A percentile compares a stretch with the other conserved stretches of the same genome.
These are phyloP conservation scores for Pleurotus cornucopiae DNA, from an alignment of 768 basidiomycete genomes.

Conservation along the genomic window DNA sequence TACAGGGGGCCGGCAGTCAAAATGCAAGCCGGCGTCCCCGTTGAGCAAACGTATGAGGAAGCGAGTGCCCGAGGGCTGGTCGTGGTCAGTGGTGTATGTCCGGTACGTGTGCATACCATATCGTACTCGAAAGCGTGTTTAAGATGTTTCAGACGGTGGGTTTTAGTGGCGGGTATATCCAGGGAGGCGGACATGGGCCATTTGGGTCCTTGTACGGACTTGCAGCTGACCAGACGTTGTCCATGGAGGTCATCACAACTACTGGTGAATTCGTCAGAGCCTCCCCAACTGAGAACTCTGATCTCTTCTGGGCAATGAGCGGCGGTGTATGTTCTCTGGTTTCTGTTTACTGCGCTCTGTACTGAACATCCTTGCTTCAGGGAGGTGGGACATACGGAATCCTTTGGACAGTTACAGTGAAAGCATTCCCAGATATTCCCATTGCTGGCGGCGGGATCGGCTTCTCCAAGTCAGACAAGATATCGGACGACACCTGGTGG, in stretches of 20 bases:
- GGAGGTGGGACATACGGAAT: background rate
- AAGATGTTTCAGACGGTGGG: slow-evolving; percentile 22
- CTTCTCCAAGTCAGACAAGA: background rate
- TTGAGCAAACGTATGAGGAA: background rate
- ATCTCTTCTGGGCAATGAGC: slow-evolving; percentile 41
- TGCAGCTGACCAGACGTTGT: slow-evolving; percentile 24
- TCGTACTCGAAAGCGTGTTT: background rate
- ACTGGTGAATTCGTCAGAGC: slow-evolving; percentile 31
- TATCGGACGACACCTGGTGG: background rate
- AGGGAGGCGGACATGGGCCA: slow-evolving; percentile 31
- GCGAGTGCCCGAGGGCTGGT: background rate
- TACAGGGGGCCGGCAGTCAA: background rate
- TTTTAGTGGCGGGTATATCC: slow-evolving; percentile 33
- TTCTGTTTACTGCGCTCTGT: slow-evolving; percentile 20
- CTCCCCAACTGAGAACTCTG: slow-evolving; percentile 30
- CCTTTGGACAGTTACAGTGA: background rate
- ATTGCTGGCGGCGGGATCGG: background rate
- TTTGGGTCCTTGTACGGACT: slow-evolving; percentile 26
- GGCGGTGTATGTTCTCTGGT: slow-evolving; percentile 30
- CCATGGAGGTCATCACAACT: slow-evolving; percentile 38
- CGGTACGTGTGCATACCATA: background rate
- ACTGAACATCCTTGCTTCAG: background rate
- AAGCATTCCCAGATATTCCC: background rate
- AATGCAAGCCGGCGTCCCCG: background rate
- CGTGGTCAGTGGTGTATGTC: background rate